Evolutionary conservation across 768 basidiomycete species (phyloP).

Genomic region (Rhodotorula kratochvilovae): DNA sequence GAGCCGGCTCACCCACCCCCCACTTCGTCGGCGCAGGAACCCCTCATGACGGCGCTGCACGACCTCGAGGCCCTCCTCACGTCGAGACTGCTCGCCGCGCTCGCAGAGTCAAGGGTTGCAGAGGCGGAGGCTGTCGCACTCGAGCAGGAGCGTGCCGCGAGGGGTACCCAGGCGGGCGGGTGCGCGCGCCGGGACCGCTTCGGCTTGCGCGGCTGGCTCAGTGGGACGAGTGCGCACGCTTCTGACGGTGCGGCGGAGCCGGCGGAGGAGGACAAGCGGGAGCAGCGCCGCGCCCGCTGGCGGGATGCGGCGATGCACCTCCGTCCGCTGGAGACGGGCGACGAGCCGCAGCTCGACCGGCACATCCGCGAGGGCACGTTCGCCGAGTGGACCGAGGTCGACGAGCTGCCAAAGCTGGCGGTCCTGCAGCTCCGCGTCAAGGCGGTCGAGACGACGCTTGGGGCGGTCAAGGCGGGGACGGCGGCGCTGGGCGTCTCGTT

Average conservation of each 20-base stretch:
- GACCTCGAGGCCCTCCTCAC: slow-evolving; percentile 5
- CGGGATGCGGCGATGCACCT: slow-evolving; percentile 9
- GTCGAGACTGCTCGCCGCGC: background rate
- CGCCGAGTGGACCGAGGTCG: slow-evolving; percentile 21
- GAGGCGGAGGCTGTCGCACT: background rate
- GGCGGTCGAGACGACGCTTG: slow-evolving; percentile 18
- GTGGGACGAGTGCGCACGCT: background rate
- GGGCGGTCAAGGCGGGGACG: background rate
- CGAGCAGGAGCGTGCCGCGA: too few relatives aligned
- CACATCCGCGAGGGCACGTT: slow-evolving; percentile 6
- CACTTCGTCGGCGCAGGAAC: slow-evolving; percentile 1
- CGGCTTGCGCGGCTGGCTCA: background rate
- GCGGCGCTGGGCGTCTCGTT: background rate
- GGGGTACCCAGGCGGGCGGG: background rate
- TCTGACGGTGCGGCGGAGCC: background rate
- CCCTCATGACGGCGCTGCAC: background rate
- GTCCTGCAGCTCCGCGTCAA: slow-evolving; percentile 7
- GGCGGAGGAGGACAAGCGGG: background rate
- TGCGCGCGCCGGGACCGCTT: background rate
- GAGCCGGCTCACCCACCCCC: background rate
- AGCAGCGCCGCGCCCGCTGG: slow-evolving; percentile 3
- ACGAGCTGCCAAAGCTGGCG: background rate
- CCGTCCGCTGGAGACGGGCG: background rate
- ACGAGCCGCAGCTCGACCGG: background rate
- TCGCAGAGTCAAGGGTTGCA: background rate